Evolutionary conservation across 164 flowering plant genomes (phyloP).

Genomic region (Piper longum): DNA sequence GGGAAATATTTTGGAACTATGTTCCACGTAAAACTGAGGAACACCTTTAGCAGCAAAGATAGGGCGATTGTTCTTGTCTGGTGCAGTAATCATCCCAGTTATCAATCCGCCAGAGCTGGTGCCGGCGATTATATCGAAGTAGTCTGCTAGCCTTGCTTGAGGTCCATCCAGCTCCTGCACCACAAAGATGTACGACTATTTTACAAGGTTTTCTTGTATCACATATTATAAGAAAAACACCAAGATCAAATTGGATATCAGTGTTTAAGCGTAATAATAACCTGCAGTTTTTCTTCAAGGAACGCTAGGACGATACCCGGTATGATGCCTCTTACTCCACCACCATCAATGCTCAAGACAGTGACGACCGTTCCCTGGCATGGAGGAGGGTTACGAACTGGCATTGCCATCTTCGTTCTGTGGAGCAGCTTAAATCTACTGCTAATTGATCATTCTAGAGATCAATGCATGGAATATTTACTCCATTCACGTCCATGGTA

Average conservation of each 20-base stretch:
- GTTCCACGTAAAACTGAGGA: slow-evolving; percentile 1
- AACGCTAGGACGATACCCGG: slow-evolving; percentile 3
- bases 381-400: no score
- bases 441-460: no score
- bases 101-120: slow-evolving; percentile 7
- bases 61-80: slow-evolving; percentile 1
- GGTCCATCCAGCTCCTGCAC: slow-evolving; percentile 5
- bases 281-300: slow-evolving; percentile 8
- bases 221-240: not conserved
- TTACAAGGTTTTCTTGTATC: not conserved
- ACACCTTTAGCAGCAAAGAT: slow-evolving; percentile 2
- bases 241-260: no score
- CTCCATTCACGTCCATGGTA: no score
- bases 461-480: no score
- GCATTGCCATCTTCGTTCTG: no score
- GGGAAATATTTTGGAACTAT: slow-evolving; percentile 8
- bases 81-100: not conserved
- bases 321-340: slow-evolving; percentile 8
- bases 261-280: not conserved
- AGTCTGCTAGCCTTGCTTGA: slow-evolving; percentile 5
- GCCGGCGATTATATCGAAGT: slow-evolving; percentile 8
- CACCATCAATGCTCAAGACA: slow-evolving; percentile 9
- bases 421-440: no score
- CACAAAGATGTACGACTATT: not conserved
- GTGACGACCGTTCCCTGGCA: not conserved